These are phyloP conservation scores for Ogataea allantospora DNA, from an alignment of 805 yeast genomes.

Conservation along the genomic window DNA sequence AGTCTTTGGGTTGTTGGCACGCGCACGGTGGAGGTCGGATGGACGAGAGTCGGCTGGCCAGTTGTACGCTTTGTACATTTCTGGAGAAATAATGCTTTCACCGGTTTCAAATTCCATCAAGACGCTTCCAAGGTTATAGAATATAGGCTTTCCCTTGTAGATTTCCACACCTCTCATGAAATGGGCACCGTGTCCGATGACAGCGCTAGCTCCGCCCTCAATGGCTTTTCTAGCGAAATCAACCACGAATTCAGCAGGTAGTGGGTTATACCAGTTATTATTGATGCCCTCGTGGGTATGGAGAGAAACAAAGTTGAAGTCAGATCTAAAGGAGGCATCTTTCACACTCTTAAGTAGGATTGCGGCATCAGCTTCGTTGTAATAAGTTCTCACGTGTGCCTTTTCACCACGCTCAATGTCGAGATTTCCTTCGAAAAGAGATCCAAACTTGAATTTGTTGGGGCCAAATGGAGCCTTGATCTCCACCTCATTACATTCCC, in stretches of 20 bases:
- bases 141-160: slow-evolving; percentile 29
- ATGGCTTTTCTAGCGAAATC: slow-evolving; percentile 27
- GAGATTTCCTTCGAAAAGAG: slow-evolving; percentile 30
- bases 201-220: slow-evolving; percentile 30
- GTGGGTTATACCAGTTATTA: slow-evolving; percentile 34
- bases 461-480: slow-evolving; percentile 25
- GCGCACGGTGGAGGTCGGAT: slow-evolving; percentile 27
- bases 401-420: slow-evolving; percentile 27
- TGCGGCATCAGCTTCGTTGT: slow-evolving; percentile 24
- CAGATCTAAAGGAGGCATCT: slow-evolving; percentile 27
- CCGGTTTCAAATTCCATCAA: slow-evolving; percentile 32
- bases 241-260: slow-evolving; percentile 29
- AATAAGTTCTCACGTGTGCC: slow-evolving; percentile 27
- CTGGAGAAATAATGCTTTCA: slow-evolving; percentile 27
- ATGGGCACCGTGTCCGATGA: slow-evolving; percentile 32
- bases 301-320: slow-evolving; percentile 26
- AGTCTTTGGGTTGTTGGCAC: slow-evolving; percentile 26
- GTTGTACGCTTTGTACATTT: slow-evolving; percentile 27
- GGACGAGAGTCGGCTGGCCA: slow-evolving; percentile 27
- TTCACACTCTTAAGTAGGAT: slow-evolving; percentile 24
- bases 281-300: slow-evolving; percentile 32
- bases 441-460: slow-evolving; percentile 28
- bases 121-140: slow-evolving; percentile 29
- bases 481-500: slow-evolving; percentile 33
- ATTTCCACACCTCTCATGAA: slow-evolving; percentile 32